Evolutionary conservation across 2,329 filamentous ascomycete species (phyloP).

Genomic region (Epichloe sylvatica): DNA sequence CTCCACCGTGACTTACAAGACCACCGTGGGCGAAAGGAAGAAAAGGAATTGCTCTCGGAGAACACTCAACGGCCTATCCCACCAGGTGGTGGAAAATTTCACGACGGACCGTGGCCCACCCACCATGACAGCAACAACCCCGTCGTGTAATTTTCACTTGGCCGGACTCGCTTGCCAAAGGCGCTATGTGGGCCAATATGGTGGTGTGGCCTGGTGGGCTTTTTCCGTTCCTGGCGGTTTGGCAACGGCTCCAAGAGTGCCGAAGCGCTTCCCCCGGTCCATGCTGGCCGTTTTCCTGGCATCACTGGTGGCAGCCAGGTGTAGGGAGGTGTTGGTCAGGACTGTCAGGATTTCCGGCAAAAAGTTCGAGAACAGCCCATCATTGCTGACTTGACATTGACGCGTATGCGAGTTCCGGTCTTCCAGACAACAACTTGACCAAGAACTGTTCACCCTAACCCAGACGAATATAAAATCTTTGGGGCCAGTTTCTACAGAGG

Average conservation of each 20-base stretch:
- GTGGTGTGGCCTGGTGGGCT: background rate
- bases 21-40: background rate
- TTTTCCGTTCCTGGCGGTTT: background rate
- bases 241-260: background rate
- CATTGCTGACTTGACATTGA: background rate
- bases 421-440: background rate
- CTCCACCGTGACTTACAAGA: background rate
- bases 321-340: background rate
- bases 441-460: background rate
- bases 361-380: background rate
- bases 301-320: background rate
- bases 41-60: background rate
- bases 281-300: background rate
- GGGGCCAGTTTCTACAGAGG: background rate
- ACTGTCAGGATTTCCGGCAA: background rate
- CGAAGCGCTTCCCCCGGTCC: background rate
- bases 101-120: background rate
- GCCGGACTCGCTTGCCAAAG: constrained; percentile 2
- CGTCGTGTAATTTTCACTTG: too few relatives aligned
- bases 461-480: background rate
- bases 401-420: background rate
- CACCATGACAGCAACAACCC: too few relatives aligned
- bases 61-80: background rate
- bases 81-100: too few relatives aligned
- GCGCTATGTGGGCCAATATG: constrained; percentile 3